These are phyloP conservation scores for Hypoxylon rubiginosum DNA, from an alignment of 2,329 filamentous ascomycete genomes.

Conservation along the genomic window DNA sequence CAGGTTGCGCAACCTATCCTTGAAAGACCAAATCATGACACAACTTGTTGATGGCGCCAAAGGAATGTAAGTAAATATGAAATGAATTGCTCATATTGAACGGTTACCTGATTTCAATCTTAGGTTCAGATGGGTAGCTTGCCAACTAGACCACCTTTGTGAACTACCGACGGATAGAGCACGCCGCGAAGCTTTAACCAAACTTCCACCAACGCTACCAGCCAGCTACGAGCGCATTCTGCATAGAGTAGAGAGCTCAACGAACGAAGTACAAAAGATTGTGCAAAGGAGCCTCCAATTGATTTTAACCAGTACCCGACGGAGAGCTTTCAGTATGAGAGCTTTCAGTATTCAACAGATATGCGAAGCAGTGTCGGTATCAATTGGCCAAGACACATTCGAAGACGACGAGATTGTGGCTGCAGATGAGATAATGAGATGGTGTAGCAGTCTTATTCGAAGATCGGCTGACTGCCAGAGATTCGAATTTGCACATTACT, in stretches of 20 bases:
- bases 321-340: neutral
- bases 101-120: conserved; percentile 8
- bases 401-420: conserved; percentile 19
- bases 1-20: conserved; percentile 5
- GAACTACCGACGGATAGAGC: conserved; percentile 23
- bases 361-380: conserved; percentile 22
- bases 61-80: conserved; percentile 31
- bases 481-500: conserved; percentile 35
- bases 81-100: too few relatives aligned
- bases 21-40: conserved; percentile 23
- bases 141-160: conserved; percentile 33
- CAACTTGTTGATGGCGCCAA: conserved; percentile 22
- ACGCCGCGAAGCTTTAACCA: conserved; percentile 19
- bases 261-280: too few relatives aligned
- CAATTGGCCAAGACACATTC: conserved; percentile 13
- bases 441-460: conserved; percentile 35
- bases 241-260: neutral
- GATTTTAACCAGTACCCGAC: too few relatives aligned
- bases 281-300: too few relatives aligned
- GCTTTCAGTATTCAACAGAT: conserved; percentile 11
- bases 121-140: conserved; percentile 38
- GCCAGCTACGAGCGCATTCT: conserved; percentile 29
- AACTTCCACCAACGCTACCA: conserved; percentile 24
- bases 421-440: conserved; percentile 24
- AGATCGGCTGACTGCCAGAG: conserved; percentile 7